phyloP scores from a whole-genome alignment of 163 green algal genomes.

The Volvox carteri region DNA sequence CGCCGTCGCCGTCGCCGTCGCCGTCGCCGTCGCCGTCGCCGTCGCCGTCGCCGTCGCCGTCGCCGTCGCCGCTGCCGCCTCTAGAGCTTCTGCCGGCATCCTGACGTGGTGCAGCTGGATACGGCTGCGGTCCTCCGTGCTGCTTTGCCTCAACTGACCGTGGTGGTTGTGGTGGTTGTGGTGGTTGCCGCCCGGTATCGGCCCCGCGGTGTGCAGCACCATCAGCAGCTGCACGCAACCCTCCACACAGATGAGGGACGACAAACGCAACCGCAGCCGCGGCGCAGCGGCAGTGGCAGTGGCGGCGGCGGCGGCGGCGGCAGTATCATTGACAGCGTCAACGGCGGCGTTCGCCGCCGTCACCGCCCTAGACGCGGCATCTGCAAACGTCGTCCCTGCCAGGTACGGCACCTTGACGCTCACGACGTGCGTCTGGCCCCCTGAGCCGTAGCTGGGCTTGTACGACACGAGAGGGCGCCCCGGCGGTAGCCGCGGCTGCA shows the following conservation, averaged over 20 bases:
- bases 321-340: background rate
- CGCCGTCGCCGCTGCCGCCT: too few relatives aligned
- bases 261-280: background rate
- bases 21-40: too few relatives aligned
- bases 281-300: background rate
- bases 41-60: too few relatives aligned
- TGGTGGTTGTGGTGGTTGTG: background rate
- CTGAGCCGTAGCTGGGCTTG: background rate
- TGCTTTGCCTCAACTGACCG: too few relatives aligned
- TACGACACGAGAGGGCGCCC: background rate
- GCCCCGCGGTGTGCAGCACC: background rate
- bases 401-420: background rate
- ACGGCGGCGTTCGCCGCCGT: too few relatives aligned
- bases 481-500: background rate
- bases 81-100: too few relatives aligned
- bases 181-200: too few relatives aligned
- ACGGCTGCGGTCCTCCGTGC: too few relatives aligned
- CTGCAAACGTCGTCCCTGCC: too few relatives aligned
- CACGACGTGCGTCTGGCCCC: background rate
- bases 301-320: background rate
- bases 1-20: too few relatives aligned
- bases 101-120: too few relatives aligned
- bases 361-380: too few relatives aligned
- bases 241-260: slow-evolving; percentile 30
- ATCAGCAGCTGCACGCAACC: slow-evolving; percentile 53